Conservation (phyloP, 116 monocot genomes). For the Zostera marina region DNA sequence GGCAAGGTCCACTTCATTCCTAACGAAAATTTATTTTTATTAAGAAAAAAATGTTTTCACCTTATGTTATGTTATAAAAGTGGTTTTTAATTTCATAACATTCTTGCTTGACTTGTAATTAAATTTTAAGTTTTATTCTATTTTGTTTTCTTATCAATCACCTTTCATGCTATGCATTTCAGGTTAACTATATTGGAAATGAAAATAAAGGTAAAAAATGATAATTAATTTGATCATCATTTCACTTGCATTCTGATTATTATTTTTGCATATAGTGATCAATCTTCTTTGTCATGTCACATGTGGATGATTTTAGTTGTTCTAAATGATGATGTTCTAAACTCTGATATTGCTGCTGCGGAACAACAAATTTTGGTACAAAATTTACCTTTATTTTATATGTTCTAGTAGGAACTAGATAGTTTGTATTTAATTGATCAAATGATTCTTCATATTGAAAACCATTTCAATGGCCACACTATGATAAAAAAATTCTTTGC, state of each 20-base stretch:
- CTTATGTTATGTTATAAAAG: neutral
- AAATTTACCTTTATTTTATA: neutral
- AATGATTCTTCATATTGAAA: neutral
- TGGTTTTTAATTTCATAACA: neutral
- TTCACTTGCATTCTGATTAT: neutral
- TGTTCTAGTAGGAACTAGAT: neutral
- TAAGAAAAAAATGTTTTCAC: too few relatives aligned
- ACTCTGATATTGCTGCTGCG: conserved; percentile 37
- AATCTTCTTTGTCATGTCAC: neutral
- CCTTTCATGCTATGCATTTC: conserved; percentile 5
- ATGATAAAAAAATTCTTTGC: too few relatives aligned
- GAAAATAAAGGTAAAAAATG: conserved; percentile 37
- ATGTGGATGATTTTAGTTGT: conserved; percentile 22
- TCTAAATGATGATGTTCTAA: conserved; percentile 42
- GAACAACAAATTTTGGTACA: conserved; percentile 95
- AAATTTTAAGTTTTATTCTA: neutral
- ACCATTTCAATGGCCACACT: neutral
- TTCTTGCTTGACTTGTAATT: neutral
- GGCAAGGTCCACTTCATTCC: too few relatives aligned
- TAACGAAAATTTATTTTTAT: too few relatives aligned
- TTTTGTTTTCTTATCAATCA: neutral
- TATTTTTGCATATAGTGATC: neutral
- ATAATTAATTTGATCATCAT: neutral
- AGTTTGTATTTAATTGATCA: too few relatives aligned
- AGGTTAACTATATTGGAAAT: conserved; percentile 45